Evolutionary conservation across 2,329 filamentous ascomycete species (phyloP), one percentile per base, ranked within the genome.

Genomic region (Aspergillus sergii): DNA sequence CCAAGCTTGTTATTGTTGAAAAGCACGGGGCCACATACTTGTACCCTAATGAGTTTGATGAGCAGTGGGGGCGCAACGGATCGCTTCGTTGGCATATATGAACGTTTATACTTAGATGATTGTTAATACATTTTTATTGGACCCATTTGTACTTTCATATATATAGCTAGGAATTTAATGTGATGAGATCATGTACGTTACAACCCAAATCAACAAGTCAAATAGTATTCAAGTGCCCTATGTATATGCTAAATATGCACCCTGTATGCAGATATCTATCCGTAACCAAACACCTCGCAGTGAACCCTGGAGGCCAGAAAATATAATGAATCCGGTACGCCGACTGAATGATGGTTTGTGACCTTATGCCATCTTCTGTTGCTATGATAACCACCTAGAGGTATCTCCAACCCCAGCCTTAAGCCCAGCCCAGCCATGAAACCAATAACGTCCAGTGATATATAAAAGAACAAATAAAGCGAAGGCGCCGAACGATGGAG

Each of bases 1-100:
- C 57, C 28, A 48, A 63, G 58, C 62, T 53, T 57, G 57, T 65
- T 62, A 62, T 65, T 67, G 61, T 65, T 66, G 48, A 61, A 64
- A 64, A 56, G 54, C 58, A 61, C 45, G 58, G 58, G 64, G 64
- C 62, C 58, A 45, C 62, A 58, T 30, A 55, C 54, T 64, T 69
- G 66, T 66, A 66, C 55, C 63, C 62, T 68, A 67, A 67, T 65
- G 66, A 68, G 62, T 64, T 57, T 64, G 66, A 68, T 67, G 68
- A 64, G 63, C 59, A 61, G 60, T 65, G 62, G 62, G 64, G 63
- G 63, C 69, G 66, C 51, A 65, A 65, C 63, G 51, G 66, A 66
- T 54, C 59, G 61, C 46, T 69, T 62, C 61, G 64, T 60, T 46
- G 57, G n/a, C n/a, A 36, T 58, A 54, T 53, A 34, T 57, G 48